Base-by-base conservation (phyloP, 495 filamentous ascomycete genomes). In the Baudoinia panamericana region DNA sequence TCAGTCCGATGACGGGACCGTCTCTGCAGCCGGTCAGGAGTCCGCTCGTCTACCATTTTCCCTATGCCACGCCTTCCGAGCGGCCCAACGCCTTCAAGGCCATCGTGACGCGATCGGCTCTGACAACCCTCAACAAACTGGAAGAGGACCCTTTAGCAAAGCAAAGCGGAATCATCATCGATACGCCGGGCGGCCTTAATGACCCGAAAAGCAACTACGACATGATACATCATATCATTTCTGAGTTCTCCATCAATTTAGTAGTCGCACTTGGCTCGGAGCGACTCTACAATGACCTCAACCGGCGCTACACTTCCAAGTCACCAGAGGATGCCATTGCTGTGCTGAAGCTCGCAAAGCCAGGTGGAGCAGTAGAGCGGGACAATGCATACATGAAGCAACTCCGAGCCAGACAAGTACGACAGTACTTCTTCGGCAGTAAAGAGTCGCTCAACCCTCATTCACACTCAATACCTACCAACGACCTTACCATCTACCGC, bases 1-100 rank as follows among this genome's bases (percentile, higher is more conserved):
- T 69, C 54, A 86, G 81, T 54, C 87, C 90, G 1, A 93, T 84
- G 49, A 88, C 78, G 42, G 88, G 87, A 2, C 86, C 92, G 5
- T 90, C 78, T 45, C 71, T 75, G 10, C 72, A 90, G 12, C 85
- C 90, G 1, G 82, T 93, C 18, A 96, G 94, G 63, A 63, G 90
- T 49, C 92, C 92, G 15, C 60, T 96, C 39, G 83, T 86, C n/a
- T 95, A 94, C 52, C 82, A 82, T 51, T 86, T 84, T 60, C 86
- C 86, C 8, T 65, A 82, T 39, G 66, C 73, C 28, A 78, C 66
- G 44, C 75, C 84, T 3, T 80, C 90, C 45, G 81, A 83, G 5
- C 81, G 87, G 37, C 64, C 71, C 20, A 68, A 66, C 29, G 56
- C 87, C 10, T 94, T 77, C 57, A 81, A 74, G 59, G 73, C 76